A percentile compares a stretch with the other conserved stretches of the same genome.
Evolutionary conservation across 2,329 filamentous ascomycete species (phyloP).

Genomic region (Aspergillus brasiliensis): DNA sequence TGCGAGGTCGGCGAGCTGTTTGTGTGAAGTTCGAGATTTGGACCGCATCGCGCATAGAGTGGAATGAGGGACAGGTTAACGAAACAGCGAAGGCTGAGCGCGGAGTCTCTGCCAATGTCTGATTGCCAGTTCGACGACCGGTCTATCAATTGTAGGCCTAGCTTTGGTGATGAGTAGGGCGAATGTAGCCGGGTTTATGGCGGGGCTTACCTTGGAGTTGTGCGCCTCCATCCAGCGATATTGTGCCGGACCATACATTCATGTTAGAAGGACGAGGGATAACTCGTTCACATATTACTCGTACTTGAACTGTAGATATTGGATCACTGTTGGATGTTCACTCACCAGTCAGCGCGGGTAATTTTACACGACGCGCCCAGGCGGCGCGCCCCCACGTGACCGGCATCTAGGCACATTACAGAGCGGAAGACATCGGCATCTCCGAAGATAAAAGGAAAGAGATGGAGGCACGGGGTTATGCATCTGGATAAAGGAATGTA

Average conservation of each 20-base stretch:
- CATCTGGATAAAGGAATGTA: background rate
- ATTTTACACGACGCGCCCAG: conserved; percentile 8
- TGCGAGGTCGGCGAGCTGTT: conserved; percentile 33
- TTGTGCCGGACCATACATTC: conserved; percentile 43
- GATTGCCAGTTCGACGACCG: conserved; percentile 35
- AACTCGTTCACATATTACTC: conserved; percentile 16
- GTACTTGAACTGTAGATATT: background rate
- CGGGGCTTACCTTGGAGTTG: conserved; percentile 34
- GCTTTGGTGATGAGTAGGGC: conserved; percentile 17
- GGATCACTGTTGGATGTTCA: background rate
- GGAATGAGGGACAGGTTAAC: conserved; percentile 46
- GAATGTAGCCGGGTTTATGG: conserved; percentile 6
- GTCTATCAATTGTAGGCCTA: conserved; percentile 40
- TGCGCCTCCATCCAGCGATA: conserved; percentile 29
- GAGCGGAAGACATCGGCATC: conserved; percentile 4
- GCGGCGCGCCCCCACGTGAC: conserved; percentile 6
- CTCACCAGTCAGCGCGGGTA: conserved; percentile 1
- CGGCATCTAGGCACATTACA: background rate
- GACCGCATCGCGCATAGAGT: conserved; percentile 43
- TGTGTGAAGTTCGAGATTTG: conserved; percentile 44
- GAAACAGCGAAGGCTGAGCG: conserved; percentile 36
- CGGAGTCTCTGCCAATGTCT: conserved; percentile 36
- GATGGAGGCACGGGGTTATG: background rate
- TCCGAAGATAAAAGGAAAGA: background rate
- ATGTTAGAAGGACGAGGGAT: conserved; percentile 26